Evolutionary conservation across 331 rosid species (phyloP).

Genomic region (Spiraea crenata): DNA sequence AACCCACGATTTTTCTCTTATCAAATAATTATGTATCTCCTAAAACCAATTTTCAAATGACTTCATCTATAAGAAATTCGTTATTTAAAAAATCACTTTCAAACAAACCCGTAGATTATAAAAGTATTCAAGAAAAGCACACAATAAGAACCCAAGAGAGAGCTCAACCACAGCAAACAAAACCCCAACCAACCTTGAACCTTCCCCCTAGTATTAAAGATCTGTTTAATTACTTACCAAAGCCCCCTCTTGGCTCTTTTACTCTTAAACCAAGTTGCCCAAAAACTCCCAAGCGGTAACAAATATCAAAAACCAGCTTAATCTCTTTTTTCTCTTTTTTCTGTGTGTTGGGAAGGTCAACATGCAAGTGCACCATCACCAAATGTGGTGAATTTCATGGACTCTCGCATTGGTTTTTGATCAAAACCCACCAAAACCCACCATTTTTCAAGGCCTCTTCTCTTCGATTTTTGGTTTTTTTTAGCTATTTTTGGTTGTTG

Average conservation of each 20-base stretch:
- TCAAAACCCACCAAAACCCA: background rate
- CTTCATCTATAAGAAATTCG: too few species aligned
- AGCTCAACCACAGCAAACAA: background rate
- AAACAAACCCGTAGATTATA: too few species aligned
- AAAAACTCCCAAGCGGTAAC: background rate
- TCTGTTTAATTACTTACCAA: too few species aligned
- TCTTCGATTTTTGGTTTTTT: constrained; percentile 19
- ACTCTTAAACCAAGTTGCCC: background rate
- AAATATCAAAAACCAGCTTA: too few species aligned
- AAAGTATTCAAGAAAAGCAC: background rate
- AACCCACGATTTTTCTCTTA: too few species aligned
- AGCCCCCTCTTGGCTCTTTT: background rate
- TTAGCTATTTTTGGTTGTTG: background rate
- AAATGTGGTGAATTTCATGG: background rate
- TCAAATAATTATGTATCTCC: too few species aligned
- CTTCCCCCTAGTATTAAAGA: background rate
- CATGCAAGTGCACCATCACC: constrained; percentile 45
- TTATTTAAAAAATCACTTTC: too few species aligned
- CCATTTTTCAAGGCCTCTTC: background rate
- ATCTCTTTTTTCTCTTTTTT: background rate
- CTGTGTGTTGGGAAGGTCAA: constrained; percentile 26
- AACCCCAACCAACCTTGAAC: background rate
- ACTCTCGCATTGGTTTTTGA: constrained; percentile 6
- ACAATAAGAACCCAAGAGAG: background rate
- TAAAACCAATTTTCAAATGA: too few species aligned